Evolutionary conservation across 208 protist genomes (phyloP), one percentile per base, ranked within the genome.

Genomic region (Acanthamoeba healyi): DNA sequence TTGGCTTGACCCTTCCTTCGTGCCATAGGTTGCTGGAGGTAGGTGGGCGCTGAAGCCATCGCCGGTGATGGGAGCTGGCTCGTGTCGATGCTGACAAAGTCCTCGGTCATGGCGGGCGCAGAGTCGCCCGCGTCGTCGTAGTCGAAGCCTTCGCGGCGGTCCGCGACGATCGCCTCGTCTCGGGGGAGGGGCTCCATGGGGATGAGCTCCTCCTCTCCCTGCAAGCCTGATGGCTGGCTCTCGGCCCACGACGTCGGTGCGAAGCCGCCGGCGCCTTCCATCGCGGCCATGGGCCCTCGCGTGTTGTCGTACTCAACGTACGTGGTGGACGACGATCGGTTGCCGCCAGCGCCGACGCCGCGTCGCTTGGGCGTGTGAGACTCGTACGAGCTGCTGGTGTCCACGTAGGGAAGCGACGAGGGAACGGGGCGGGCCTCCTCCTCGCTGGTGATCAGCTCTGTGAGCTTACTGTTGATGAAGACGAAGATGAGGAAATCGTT

Each of bases 291-390:
- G n/a, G 61, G 61, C 9, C 61, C 61, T 36, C 29, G 61, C 61
- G 61, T 19, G 61, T 67, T 67, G 61, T 67, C 61, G 61, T 67
- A 67, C 61, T 67, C 61, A 7, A 67, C 61, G 61, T 67, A 67
- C 54, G 54, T 26, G n/a, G 61, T 67, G 6, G 54, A 6, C 24
- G 54, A 61, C 54, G 54, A 61, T 61, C 54, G 54, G 22, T 61
- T 61, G 22, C 54, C 9, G 2, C 54, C 54, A 34, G 26, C 10
- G 29, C 61, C 61, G 61, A 7, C 58, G n/a, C 58, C 10, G n/a
- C 61, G n/a, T 32, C 61, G 61, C 26, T 38, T 67, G 61, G 61
- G 61, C 10, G n/a, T 14, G n/a, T 0, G 61, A 24, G 1, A 7
- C 24, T 63, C 17, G 24, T 67, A 54, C 49, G 15, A 9, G 61